Evolutionary conservation across 306 rosid genomes (phyloP).

Genomic region (Fragaria iinumae): DNA sequence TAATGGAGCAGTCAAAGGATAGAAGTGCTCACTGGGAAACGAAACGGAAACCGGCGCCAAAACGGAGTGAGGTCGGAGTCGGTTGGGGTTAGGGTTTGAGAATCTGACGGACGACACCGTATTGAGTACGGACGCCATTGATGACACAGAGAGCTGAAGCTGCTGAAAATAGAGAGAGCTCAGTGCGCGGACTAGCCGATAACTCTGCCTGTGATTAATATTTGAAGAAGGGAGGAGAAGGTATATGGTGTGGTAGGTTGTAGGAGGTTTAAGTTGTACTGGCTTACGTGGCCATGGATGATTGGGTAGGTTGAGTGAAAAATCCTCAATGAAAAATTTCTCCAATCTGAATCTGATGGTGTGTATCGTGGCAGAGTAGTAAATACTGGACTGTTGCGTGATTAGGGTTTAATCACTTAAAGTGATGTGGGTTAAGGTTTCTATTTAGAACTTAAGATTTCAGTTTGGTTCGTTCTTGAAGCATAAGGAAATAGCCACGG

Average conservation of each 20-base stretch:
- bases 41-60: conserved; percentile 39
- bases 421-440: not conserved
- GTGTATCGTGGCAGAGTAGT: not conserved
- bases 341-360: not conserved
- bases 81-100: conserved; percentile 26
- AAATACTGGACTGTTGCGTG: not conserved
- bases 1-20: too few species aligned
- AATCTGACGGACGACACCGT: conserved; percentile 36
- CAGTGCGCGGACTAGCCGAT: conserved; percentile 24
- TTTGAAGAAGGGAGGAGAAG: not conserved
- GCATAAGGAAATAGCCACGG: too few species aligned
- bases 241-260: not conserved
- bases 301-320: not conserved
- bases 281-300: not conserved
- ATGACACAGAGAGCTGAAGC: conserved; percentile 13
- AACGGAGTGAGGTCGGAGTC: conserved; percentile 33
- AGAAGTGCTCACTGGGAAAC: conserved; percentile 45
- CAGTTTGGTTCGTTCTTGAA: not conserved
- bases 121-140: conserved; percentile 57
- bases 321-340: too few species aligned
- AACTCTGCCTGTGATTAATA: conserved; percentile 15
- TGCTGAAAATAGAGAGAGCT: conserved; percentile 1
- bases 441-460: not conserved
- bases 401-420: not conserved
- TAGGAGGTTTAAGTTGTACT: not conserved